A percentile compares a stretch with the other conserved stretches of the same genome.
These are phyloP conservation scores for Elaeis oleifera DNA, from an alignment of 202 grass and related monocot species.

Conservation along the genomic window DNA sequence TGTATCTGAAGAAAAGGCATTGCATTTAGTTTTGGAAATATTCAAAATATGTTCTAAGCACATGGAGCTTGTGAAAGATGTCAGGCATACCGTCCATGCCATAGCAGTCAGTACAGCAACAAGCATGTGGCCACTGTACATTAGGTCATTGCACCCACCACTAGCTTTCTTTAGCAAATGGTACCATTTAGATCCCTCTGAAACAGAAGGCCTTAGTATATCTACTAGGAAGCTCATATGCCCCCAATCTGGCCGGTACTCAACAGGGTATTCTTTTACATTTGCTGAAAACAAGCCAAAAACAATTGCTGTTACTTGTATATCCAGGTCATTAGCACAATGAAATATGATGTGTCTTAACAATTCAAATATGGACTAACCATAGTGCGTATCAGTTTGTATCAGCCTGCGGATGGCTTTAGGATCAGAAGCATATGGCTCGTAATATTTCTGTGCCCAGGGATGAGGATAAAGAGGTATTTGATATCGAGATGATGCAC, in stretches of 20 bases:
- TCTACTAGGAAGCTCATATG: slow-evolving; percentile 79
- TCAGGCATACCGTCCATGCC: slow-evolving; percentile 81
- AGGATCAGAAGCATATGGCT: slow-evolving; percentile 79
- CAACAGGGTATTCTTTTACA: slow-evolving; percentile 50
- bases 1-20: too few relatives aligned
- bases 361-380: slow-evolving; percentile 30
- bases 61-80: background rate
- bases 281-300: slow-evolving; percentile 23
- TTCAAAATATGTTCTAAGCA: too few relatives aligned
- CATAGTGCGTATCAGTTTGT: slow-evolving; percentile 55
- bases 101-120: slow-evolving; percentile 94
- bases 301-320: background rate
- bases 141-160: slow-evolving; percentile 92
- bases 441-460: slow-evolving; percentile 88
- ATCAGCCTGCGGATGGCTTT: slow-evolving; percentile 62
- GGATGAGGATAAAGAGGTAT: slow-evolving; percentile 81
- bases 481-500: slow-evolving; percentile 56
- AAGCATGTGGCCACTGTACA: slow-evolving; percentile 95
- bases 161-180: slow-evolving; percentile 79
- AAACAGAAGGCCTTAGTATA: slow-evolving; percentile 67
- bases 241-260: slow-evolving; percentile 63
- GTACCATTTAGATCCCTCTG: slow-evolving; percentile 73
- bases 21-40: too few relatives aligned
- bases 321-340: too few relatives aligned
- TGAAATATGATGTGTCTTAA: too few relatives aligned